Base-by-base conservation (phyloP, 225 moss, liverwort and hornwort species). In the Thuidium tamariscinum region DNA sequence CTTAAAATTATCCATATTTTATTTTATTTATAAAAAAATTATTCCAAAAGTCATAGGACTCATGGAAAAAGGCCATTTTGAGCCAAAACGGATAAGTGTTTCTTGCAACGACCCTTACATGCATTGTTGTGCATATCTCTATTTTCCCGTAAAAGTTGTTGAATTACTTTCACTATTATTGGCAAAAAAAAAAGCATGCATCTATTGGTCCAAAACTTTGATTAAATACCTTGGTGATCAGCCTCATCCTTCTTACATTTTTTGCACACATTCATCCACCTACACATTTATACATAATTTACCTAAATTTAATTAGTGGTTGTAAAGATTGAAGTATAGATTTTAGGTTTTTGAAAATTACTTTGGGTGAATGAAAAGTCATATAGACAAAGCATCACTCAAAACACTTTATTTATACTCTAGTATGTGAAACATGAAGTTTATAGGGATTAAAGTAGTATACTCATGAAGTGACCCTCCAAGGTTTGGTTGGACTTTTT, bases 141-240 rank as follows among this genome's bases (percentile, higher is more conserved):
- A 41, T 72, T 30, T 30, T 16, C 0, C 15, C 2, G 10, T 29
- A 2, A 0, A 71, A 0, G 0, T 2, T 44, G 9, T 44, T 71
- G 17, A 3, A 46, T 71, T 17, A 29, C 4, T 46, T 68, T 72
- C 4, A 30, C 30, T 46, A 10, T 17, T 17, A 72, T 0, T 48
- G 0, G 10, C 11, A 2, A 30, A 30, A 44, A 16, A 44, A 71
- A 72, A 0, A 46, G n/a, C n/a, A 46, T 72, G 11, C 2, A 46
- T 13, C 6, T 17, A 29, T 10, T 10, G 10, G 10, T 72, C 2
- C 71, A 44, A 71, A 70, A 17, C 2, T 71, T 44, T 44, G 17
- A 71, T 17, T 29, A 6, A 44, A 44, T 17, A 29, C 9, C 17
- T 5, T 71, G 2, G 10, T 46, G 18, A 46, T 30, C 46, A 3